Base-by-base conservation (phyloP, 768 basidiomycete species). In the Holtermanniella nyarrowii region DNA sequence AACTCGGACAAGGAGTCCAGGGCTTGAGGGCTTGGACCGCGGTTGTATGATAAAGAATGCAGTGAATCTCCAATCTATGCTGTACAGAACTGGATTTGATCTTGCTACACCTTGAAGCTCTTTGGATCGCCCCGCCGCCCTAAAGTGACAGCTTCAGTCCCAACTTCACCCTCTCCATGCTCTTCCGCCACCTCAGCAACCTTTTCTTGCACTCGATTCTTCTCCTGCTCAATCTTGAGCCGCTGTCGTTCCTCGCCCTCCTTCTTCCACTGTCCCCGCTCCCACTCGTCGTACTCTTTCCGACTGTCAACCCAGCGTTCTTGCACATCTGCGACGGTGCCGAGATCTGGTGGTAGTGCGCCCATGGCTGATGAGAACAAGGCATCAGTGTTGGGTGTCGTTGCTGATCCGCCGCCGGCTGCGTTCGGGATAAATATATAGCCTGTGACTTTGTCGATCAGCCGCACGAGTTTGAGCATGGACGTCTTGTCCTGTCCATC, bases 231-330 rank as follows among this genome's bases (percentile, higher is more conserved):
- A 25, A 16, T 23, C 23, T 21, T 26, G 18, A 27, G n/a, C 20
- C 46, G 26, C 10, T 18, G 25, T 46, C 66, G 50, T 42, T 47
- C 53, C 45, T 58, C 65, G 26, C 59, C 62, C 65, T 85, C 81
- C 52, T 75, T 77, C 58, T 81, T 74, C 89, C 88, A 91, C 60
- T 83, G 78, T 60, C 68, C 76, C 63, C 74, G 82, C 73, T 96
- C 88, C 61, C 76, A 83, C 42, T 82, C 83, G 69, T 95, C 90
- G 72, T 82, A 95, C 42, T 78, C 79, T 23, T 87, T 85, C 55
- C 77, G 78, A 4, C 81, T 80, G 60, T 95, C 88, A n/a, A 93
- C 71, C 90, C 91, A 97, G 41, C 90, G 75, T 67, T 96, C 91
- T 69, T 96, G 90, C 4, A 91, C 80, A 62, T 90, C 88, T 20